Conservation (phyloP, 768 basidiomycete genomes). For the Gyrodon lividus region DNA sequence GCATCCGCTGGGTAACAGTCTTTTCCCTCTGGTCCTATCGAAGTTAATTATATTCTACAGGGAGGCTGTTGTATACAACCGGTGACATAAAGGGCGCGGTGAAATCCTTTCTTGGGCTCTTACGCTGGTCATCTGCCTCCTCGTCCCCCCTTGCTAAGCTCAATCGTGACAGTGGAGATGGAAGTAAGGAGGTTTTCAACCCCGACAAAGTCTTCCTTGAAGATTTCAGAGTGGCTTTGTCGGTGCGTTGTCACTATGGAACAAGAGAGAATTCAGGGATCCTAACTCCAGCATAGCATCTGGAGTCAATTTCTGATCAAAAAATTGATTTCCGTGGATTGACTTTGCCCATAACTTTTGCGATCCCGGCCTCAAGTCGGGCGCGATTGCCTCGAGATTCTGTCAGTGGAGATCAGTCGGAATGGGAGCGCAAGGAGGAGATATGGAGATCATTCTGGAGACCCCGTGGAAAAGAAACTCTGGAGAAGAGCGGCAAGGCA, state of each 20-base stretch:
- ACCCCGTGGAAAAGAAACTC: conserved; percentile 48
- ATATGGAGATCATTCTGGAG: conserved; percentile 65
- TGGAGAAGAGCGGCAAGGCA: conserved; percentile 58
- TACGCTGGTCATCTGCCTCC: conserved; percentile 46
- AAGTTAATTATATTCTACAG: conserved; percentile 38
- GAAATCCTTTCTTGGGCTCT: conserved; percentile 69
- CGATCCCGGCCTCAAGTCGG: conserved; percentile 53
- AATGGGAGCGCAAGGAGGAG: conserved; percentile 68
- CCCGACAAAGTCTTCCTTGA: conserved; percentile 76
- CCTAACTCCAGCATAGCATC: conserved; percentile 53
- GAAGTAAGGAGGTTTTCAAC: conserved; percentile 30
- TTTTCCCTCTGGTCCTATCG: conserved; percentile 1
- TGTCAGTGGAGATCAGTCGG: conserved; percentile 38
- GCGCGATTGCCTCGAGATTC: conserved; percentile 57
- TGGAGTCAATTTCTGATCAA: conserved; percentile 56
- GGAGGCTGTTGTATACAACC: conserved; percentile 86
- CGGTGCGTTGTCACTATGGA: conserved; percentile 45
- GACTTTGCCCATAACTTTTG: conserved; percentile 66
- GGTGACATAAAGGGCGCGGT: conserved; percentile 81
- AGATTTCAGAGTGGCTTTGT: conserved; percentile 85
- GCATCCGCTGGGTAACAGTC: conserved; percentile 67
- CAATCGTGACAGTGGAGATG: conserved; percentile 20
- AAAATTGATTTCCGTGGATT: conserved; percentile 44
- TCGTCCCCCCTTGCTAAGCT: conserved; percentile 17
- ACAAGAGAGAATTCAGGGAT: neutral